Evolutionary conservation across 768 basidiomycete species (phyloP).

Genomic region (Psilocybe azurescens): DNA sequence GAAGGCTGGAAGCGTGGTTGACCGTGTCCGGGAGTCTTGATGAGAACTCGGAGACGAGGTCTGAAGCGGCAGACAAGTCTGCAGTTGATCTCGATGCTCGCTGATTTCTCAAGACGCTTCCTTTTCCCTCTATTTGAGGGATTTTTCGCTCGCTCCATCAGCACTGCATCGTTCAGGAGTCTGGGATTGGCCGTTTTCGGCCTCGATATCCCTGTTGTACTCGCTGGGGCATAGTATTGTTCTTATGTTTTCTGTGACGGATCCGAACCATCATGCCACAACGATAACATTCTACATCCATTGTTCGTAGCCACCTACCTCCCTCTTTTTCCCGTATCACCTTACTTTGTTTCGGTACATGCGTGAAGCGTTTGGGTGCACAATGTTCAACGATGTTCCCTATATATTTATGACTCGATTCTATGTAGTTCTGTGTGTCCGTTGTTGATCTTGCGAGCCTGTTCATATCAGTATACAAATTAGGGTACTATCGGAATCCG

Average conservation of each 20-base stretch:
- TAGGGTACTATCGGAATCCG: not conserved
- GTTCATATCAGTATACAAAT: not conserved
- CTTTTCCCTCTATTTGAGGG: not conserved
- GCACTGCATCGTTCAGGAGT: not conserved
- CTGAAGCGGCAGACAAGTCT: not conserved
- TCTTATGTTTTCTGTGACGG: not conserved
- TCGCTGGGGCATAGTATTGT: not conserved
- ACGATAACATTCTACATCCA: not conserved
- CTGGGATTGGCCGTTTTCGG: not conserved
- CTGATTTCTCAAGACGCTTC: not conserved
- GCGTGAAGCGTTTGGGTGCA: not conserved
- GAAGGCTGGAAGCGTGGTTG: conserved; percentile 79
- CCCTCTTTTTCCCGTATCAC: not conserved
- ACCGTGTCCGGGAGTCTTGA: conserved; percentile 45
- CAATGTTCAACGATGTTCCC: not conserved
- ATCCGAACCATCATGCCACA: not conserved
- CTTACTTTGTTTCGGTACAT: not conserved
- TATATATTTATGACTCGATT: not conserved
- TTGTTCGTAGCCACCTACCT: not conserved
- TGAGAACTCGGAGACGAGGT: conserved; percentile 6
- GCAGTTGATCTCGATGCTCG: not conserved
- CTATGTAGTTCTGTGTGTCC: not conserved
- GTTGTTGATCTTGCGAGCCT: not conserved
- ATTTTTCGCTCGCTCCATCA: not conserved
- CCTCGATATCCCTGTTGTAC: not conserved